Conservation (phyloP, 305 asterid genomes). For the Euphrasia arctica region DNA sequence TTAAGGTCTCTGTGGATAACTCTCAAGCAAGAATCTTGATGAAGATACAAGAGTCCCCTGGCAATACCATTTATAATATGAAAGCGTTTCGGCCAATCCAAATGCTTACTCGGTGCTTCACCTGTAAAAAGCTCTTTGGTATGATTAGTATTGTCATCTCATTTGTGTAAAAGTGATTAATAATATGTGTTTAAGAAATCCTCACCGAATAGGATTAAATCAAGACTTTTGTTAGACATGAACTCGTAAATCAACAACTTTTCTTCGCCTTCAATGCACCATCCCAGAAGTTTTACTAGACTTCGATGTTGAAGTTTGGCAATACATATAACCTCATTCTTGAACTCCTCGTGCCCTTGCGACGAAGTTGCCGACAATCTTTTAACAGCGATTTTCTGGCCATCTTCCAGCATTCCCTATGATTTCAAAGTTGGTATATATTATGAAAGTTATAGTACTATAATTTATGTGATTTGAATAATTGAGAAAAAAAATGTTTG, state of each 20-base stretch:
- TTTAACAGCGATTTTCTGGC: conserved; percentile 37
- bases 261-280: conserved; percentile 29
- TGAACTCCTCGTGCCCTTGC: conserved; percentile 35
- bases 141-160: not conserved
- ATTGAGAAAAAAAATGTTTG: no score
- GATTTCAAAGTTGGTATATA: not conserved
- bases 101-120: not conserved
- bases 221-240: conserved; percentile 27
- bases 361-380: conserved; percentile 32
- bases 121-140: not conserved
- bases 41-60: conserved; percentile 4
- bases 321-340: conserved; percentile 28
- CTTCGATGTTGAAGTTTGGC: conserved; percentile 35
- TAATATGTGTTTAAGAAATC: not conserved
- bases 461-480: no score
- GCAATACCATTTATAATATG: not conserved
- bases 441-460: no score
- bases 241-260: conserved; percentile 30
- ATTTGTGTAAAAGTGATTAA: not conserved
- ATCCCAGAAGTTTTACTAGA: conserved; percentile 32
- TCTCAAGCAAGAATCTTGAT: conserved; percentile 5
- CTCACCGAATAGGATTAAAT: conserved; percentile 21
- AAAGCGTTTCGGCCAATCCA: not conserved
- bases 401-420: conserved; percentile 32
- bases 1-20: conserved; percentile 2